These are phyloP conservation scores for Tremella mesenterica DNA, from an alignment of 768 basidiomycete genomes.

Conservation along the genomic window DNA sequence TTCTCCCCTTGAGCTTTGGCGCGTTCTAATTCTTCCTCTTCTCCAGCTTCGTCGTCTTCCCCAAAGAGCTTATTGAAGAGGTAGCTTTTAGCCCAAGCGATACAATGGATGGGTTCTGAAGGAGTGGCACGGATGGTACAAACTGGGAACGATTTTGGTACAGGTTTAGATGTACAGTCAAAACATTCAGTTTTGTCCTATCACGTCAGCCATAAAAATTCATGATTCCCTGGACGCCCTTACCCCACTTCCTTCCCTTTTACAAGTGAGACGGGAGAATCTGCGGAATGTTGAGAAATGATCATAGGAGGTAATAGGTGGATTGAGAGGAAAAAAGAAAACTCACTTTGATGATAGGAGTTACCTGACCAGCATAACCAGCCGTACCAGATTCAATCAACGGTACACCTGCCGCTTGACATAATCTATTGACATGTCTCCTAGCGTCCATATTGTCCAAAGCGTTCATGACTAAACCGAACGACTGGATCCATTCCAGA, in stretches of 20 bases:
- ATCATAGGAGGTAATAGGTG: neutral
- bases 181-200: constrained; percentile 90
- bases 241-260: neutral
- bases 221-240: neutral
- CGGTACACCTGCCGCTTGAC: constrained; percentile 81
- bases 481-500: constrained; percentile 77
- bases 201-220: constrained; percentile 7
- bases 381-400: constrained; percentile 94
- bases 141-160: constrained; percentile 89
- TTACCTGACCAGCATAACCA: constrained; percentile 93
- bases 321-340: neutral
- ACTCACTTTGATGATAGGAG: constrained; percentile 74
- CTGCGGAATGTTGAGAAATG: no score
- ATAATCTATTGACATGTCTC: constrained; percentile 94
- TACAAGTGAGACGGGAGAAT: no score
- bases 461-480: constrained; percentile 89
- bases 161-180: constrained; percentile 86
- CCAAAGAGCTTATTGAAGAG: constrained; percentile 91
- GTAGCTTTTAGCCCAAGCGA: constrained; percentile 98
- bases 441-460: constrained; percentile 94
- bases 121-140: constrained; percentile 97
- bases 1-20: constrained; percentile 91
- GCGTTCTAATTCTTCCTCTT: constrained; percentile 72
- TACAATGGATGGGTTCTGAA: constrained; percentile 94
- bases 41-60: constrained; percentile 66